phyloP scores from a whole-genome alignment of 2,329 filamentous ascomycete genomes.

The Conoideocrella luteorostrata region DNA sequence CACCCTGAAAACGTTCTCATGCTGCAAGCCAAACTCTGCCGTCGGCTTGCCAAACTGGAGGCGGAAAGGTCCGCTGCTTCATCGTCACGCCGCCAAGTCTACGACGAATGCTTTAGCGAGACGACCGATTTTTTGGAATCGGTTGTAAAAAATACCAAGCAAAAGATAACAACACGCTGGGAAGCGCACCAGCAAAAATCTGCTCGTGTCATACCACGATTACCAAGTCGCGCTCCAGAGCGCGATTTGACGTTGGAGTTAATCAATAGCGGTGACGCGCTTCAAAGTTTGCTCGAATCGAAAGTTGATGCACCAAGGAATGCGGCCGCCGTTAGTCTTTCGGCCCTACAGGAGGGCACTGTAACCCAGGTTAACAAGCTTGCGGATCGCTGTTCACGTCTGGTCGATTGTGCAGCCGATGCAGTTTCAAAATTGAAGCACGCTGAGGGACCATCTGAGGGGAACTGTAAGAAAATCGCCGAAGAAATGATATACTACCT shows the following conservation, averaged over 20 bases:
- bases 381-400: slow-evolving; percentile 2
- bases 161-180: slow-evolving; percentile 23
- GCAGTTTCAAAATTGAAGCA: not conserved
- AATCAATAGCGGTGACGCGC: slow-evolving; percentile 30
- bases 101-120: not conserved
- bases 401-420: not conserved
- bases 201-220: slow-evolving; percentile 30
- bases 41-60: slow-evolving; percentile 53
- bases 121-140: not conserved
- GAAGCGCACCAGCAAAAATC: slow-evolving; percentile 29
- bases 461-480: not conserved
- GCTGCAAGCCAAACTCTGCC: slow-evolving; percentile 43
- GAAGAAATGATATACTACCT: not conserved
- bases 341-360: not conserved
- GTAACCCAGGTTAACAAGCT: not conserved
- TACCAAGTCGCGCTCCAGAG: slow-evolving; percentile 31
- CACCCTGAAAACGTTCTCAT: slow-evolving; percentile 15
- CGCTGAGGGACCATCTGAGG: not conserved
- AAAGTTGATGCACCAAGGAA: not conserved
- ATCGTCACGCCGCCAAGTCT: not conserved
- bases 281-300: not conserved
- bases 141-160: not conserved
- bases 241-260: slow-evolving; percentile 30
- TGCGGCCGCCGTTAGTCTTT: not conserved
- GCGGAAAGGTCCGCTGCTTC: slow-evolving; percentile 5